Evolutionary conservation across 495 filamentous ascomycete genomes (phyloP), one percentile per base, ranked within the genome.

Genomic region (Penicillium herquei): DNA sequence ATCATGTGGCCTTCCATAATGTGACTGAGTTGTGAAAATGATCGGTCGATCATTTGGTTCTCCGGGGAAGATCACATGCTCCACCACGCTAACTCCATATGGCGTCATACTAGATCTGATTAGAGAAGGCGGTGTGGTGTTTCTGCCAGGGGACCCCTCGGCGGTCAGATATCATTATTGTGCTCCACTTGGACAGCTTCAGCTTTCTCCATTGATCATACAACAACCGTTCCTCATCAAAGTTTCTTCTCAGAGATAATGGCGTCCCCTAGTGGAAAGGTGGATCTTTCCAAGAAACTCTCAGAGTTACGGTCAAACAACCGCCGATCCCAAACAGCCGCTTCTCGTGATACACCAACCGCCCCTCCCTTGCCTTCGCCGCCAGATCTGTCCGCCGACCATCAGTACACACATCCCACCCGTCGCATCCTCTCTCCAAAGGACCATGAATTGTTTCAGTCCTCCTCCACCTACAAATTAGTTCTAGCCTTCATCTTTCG

Each of bases 401-500:
- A 26, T 26, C 21, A 66, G 18, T 96, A 91, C 76, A 65, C 72
- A 18, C 71, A 74, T 8, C 94, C 94, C 30, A 77, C 69, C 13
- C 80, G 92, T 46, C 84, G 91, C 7, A 96, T 99, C 50, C 73
- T 98, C 21, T 90, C 91, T 3, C 70, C 75, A 2, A 70, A 81
- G 42, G 95, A 99, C 64, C 92, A 94, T 66, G 81, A 89, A 12
- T 71, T 90, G 7, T 99, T 96, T 67, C 79, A 90, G 8, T 70
- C 82, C 11, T 97, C 93, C 0, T 81, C 87, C 0, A 89, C 92
- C 7, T 88, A 92, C 67, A 78, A 71, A 3, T 84, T 97, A 6
- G 77, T 99, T 49, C 66, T 88, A 18, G 82, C 87, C 16, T 99
- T 96, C 64, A 81, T 96, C 57, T 96, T 96, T 63, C 80, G 82